A percentile compares a stretch with the other conserved stretches of the same genome.
phyloP scores from a whole-genome alignment of 129 eudicot genomes.

The Pulicaria dysenterica region DNA sequence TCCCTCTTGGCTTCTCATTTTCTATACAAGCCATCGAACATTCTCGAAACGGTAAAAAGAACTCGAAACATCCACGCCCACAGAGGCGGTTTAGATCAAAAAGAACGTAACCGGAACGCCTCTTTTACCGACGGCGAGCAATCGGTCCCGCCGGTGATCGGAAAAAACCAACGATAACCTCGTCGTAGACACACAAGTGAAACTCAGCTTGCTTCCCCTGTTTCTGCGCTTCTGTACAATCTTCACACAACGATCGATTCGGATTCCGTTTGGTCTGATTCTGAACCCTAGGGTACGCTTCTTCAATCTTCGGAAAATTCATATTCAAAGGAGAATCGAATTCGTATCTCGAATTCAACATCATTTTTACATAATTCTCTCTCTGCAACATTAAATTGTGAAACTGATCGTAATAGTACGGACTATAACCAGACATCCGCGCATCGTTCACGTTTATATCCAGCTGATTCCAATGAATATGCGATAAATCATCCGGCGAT shows the following conservation, averaged over 20 bases:
- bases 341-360: conserved; percentile 22
- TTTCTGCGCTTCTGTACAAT: conserved; percentile 39
- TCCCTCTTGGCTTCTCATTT: background rate
- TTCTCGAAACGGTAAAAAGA: background rate
- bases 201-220: conserved; percentile 44
- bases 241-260: conserved; percentile 27
- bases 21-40: conserved; percentile 21
- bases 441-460: conserved; percentile 10
- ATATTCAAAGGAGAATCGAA: conserved; percentile 20
- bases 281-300: conserved; percentile 11
- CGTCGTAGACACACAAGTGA: conserved; percentile 60
- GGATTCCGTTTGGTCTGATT: background rate
- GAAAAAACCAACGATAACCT: conserved; percentile 34
- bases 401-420: conserved; percentile 39
- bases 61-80: conserved; percentile 22
- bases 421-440: background rate
- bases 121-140: conserved; percentile 31
- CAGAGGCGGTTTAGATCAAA: background rate
- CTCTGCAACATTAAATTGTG: conserved; percentile 39
- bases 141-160: conserved; percentile 60
- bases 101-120: background rate
- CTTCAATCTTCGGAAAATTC: conserved; percentile 28
- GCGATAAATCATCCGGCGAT: conserved; percentile 44
- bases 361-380: conserved; percentile 41
- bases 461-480: conserved; percentile 39